A percentile compares a stretch with the other conserved stretches of the same genome.
phyloP scores from a whole-genome alignment of 2,329 filamentous ascomycete genomes.

The Malbranchea zuffiana region DNA sequence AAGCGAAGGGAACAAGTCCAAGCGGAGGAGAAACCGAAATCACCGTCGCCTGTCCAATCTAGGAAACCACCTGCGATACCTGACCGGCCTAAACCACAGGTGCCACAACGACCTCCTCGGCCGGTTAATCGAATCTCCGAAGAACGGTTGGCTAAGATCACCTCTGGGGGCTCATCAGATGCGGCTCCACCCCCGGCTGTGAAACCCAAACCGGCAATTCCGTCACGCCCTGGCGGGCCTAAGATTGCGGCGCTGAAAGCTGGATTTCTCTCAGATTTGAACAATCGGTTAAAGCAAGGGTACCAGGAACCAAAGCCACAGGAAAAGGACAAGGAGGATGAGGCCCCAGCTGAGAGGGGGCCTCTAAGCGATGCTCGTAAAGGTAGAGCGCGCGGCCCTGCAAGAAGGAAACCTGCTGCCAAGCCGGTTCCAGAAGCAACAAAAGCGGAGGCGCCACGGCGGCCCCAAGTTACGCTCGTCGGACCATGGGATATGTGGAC shows the following conservation, averaged over 20 bases:
- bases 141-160: conserved; percentile 26
- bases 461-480: conserved; percentile 31
- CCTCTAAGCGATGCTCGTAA: conserved; percentile 86
- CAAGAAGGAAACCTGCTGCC: conserved; percentile 56
- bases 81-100: conserved; percentile 52
- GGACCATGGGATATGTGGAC: conserved; percentile 34
- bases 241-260: conserved; percentile 89
- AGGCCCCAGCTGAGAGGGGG: conserved; percentile 55
- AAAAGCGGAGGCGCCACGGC: conserved; percentile 16
- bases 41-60: conserved; percentile 39
- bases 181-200: conserved; percentile 30
- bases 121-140: conserved; percentile 25
- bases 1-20: conserved; percentile 26
- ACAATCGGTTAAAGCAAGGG: conserved; percentile 76
- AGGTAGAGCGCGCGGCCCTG: conserved; percentile 76
- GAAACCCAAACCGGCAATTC: conserved; percentile 75
- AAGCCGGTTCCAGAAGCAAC: conserved; percentile 28
- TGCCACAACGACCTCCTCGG: conserved; percentile 56
- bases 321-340: conserved; percentile 50
- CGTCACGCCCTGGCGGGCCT: conserved; percentile 62
- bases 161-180: conserved; percentile 31
- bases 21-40: conserved; percentile 19
- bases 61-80: conserved; percentile 44
- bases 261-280: conserved; percentile 85
- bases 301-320: conserved; percentile 69